A percentile compares a stretch with the other conserved stretches of the same genome.
Conservation (phyloP, 306 rosid species). For the Vachellia collinsii region DNA sequence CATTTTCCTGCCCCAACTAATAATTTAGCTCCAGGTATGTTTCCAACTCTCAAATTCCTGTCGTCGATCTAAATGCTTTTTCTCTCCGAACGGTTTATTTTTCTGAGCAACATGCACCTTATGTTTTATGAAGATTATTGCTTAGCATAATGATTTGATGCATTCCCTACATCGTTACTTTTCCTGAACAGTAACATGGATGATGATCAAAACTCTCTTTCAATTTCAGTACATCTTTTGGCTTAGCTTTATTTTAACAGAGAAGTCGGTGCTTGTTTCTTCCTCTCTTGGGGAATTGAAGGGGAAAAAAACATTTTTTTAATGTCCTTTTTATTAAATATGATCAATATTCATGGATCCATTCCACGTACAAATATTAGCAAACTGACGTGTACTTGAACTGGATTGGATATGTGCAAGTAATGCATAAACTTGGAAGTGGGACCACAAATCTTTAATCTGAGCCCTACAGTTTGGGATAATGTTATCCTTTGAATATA, state of each 20-base stretch:
- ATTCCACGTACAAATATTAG: background rate
- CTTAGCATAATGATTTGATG: conserved; percentile 25
- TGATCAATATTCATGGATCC: background rate
- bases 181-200: background rate
- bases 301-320: background rate
- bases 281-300: background rate
- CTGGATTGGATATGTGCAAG: conserved; percentile 13
- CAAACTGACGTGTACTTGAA: conserved; percentile 32
- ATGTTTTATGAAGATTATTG: conserved; percentile 14
- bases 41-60: conserved; percentile 24
- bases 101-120: background rate
- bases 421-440: conserved; percentile 15
- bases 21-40: conserved; percentile 41
- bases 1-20: conserved; percentile 16
- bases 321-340: background rate
- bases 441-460: conserved; percentile 5
- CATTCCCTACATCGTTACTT: background rate
- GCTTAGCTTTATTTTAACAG: background rate
- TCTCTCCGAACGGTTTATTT: background rate
- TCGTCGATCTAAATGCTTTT: background rate
- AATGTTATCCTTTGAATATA: conserved; percentile 15
- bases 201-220: background rate
- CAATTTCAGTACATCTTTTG: too few relatives aligned
- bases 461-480: background rate
- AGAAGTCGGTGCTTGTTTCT: background rate